phyloP scores from a whole-genome alignment of 192 early-diverging fungal genomes.

The Backusella luteola region DNA sequence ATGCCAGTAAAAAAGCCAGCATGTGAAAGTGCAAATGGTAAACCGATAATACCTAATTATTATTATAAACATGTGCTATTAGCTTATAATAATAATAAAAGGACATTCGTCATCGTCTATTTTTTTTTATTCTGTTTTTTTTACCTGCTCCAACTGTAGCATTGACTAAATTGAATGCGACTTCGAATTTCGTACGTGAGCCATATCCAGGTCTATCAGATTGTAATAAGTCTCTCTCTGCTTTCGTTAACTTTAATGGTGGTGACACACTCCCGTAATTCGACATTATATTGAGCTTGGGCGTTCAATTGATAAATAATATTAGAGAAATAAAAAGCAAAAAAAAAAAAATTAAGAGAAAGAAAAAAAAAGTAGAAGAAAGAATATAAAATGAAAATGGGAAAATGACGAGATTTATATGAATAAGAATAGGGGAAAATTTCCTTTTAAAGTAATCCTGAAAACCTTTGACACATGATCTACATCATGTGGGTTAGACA shows the following conservation, averaged over 20 bases:
- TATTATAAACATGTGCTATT: not conserved
- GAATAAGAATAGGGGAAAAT: not conserved
- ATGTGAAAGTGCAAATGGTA: conserved; percentile 64
- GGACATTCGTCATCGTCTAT: not conserved
- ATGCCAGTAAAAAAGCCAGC: conserved; percentile 63
- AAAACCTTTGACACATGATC: conserved; percentile 1
- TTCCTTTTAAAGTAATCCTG: conserved; percentile 11
- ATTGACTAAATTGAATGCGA: conserved; percentile 67
- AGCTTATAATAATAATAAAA: not conserved
- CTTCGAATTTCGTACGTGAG: conserved; percentile 35
- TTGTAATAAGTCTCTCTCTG: conserved; percentile 32
- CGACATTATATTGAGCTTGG: not conserved
- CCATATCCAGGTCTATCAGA: conserved; percentile 44
- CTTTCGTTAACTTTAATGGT: conserved; percentile 5
- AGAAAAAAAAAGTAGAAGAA: not conserved
- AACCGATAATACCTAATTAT: conserved; percentile 43
- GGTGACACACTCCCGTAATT: conserved; percentile 2
- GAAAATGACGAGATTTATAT: not conserved
- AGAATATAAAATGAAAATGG: not conserved
- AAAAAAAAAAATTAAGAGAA: not conserved
- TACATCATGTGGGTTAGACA: not conserved
- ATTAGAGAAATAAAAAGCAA: not conserved
- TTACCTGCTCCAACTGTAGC: conserved; percentile 63
- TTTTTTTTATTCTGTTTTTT: not conserved
- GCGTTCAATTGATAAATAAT: not conserved